Conservation (phyloP, 768 basidiomycete genomes). For the Naematelia encephala region DNA sequence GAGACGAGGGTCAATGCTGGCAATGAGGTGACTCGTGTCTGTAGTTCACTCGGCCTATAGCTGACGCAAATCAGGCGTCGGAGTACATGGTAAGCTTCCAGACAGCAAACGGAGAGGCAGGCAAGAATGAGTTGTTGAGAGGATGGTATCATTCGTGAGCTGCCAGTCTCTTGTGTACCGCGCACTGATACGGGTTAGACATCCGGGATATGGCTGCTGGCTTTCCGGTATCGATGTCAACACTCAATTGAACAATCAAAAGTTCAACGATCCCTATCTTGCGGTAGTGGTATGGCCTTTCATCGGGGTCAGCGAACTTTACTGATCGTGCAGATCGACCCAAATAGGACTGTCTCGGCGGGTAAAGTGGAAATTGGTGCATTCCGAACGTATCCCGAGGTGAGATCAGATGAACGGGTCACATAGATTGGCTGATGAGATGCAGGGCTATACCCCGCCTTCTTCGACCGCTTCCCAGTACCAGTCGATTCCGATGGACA, state of each 20-base stretch:
- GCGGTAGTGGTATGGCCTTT: slow-evolving; percentile 79
- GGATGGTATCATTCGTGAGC: slow-evolving; percentile 50
- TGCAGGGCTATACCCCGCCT: slow-evolving; percentile 75
- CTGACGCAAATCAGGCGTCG: slow-evolving; percentile 57
- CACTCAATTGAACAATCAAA: slow-evolving; percentile 93
- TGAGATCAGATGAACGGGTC: slow-evolving; percentile 17
- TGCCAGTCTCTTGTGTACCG: background rate
- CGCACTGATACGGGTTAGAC: slow-evolving; percentile 46
- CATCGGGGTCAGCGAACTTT: background rate
- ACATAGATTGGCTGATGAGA: background rate
- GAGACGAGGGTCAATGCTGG: slow-evolving; percentile 97
- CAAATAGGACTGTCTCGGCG: slow-evolving; percentile 95
- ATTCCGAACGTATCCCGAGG: slow-evolving; percentile 92
- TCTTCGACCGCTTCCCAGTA: slow-evolving; percentile 69
- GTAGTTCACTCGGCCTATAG: background rate
- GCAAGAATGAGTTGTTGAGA: slow-evolving; percentile 47
- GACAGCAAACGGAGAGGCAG: slow-evolving; percentile 71
- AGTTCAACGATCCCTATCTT: slow-evolving; percentile 92
- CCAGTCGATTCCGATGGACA: slow-evolving; percentile 91
- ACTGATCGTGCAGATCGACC: slow-evolving; percentile 69
- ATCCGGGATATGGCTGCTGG: slow-evolving; percentile 99
- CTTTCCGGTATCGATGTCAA: slow-evolving; percentile 97
- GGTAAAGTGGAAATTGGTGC: slow-evolving; percentile 99
- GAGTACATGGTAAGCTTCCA: slow-evolving; percentile 98
- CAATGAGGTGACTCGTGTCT: slow-evolving; percentile 57